These are phyloP conservation scores for Lasiodiplodia hormozganensis DNA, from an alignment of 2,329 filamentous ascomycete species.

Conservation along the genomic window DNA sequence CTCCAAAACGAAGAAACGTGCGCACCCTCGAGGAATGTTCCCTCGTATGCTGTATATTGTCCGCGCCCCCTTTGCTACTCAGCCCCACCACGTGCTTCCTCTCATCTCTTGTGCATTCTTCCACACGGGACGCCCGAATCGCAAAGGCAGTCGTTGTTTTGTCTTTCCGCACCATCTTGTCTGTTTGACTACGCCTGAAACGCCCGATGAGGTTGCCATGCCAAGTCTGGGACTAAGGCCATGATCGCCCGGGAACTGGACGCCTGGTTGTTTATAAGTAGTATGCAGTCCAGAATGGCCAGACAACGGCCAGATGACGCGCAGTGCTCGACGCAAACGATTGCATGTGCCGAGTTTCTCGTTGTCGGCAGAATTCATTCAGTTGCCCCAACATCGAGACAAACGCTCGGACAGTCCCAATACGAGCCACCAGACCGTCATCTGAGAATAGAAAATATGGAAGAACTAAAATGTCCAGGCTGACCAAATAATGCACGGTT, in stretches of 20 bases:
- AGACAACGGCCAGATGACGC: not conserved
- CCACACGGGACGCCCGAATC: not conserved
- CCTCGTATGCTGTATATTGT: no score
- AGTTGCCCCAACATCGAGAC: slow-evolving; percentile 15
- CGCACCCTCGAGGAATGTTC: no score
- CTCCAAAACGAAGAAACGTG: not conserved
- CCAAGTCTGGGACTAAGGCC: not conserved
- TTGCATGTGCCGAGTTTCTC: not conserved
- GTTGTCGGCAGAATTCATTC: not conserved
- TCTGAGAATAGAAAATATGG: not conserved
- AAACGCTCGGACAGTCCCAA: not conserved
- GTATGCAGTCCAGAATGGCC: not conserved
- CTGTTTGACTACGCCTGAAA: not conserved
- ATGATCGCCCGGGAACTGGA: slow-evolving; percentile 15
- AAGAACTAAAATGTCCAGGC: slow-evolving; percentile 7
- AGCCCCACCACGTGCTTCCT: not conserved
- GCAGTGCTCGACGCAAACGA: slow-evolving; percentile 3
- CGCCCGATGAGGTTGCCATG: not conserved
- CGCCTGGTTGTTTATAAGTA: not conserved
- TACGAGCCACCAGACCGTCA: not conserved
- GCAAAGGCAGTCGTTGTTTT: not conserved
- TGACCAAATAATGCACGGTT: slow-evolving; percentile 13
- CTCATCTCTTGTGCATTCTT: not conserved
- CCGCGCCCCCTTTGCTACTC: not conserved
- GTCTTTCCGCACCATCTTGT: not conserved